A percentile compares a stretch with the other conserved stretches of the same genome.
phyloP scores from a whole-genome alignment of 768 basidiomycete genomes.

The Collybia nuda region DNA sequence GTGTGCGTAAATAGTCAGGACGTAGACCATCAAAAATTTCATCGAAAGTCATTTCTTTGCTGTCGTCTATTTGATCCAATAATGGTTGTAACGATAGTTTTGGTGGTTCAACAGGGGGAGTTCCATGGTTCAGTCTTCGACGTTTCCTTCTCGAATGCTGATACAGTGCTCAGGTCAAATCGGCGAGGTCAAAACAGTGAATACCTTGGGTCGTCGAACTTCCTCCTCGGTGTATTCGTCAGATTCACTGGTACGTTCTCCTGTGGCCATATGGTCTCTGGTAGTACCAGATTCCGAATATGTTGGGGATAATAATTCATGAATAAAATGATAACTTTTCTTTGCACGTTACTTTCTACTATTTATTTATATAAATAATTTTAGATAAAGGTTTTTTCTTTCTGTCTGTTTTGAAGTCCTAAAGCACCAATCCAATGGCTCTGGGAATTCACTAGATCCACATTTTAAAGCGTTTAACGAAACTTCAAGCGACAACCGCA shows the following conservation, averaged over 20 bases:
- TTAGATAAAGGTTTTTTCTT: too few relatives aligned
- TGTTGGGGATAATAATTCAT: too few relatives aligned
- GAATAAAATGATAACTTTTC: too few relatives aligned
- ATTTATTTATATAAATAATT: too few relatives aligned
- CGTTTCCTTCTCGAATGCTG: constrained; percentile 12
- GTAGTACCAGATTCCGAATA: too few relatives aligned
- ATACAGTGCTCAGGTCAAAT: neutral
- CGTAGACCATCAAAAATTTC: constrained; percentile 28
- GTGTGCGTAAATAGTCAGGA: constrained; percentile 23
- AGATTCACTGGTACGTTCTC: constrained; percentile 2
- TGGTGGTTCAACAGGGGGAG: neutral
- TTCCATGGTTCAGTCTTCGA: constrained; percentile 9
- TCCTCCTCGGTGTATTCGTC: constrained; percentile 10
- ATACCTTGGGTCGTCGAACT: constrained; percentile 5
- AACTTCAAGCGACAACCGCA: too few relatives aligned
- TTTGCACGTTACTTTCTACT: too few relatives aligned
- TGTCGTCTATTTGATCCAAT: constrained; percentile 16
- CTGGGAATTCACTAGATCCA: too few relatives aligned
- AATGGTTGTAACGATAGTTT: constrained; percentile 11
- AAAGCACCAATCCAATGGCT: too few relatives aligned
- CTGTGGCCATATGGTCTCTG: too few relatives aligned
- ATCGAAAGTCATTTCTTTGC: constrained; percentile 22
- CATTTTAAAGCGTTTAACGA: too few relatives aligned
- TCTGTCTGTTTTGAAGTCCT: too few relatives aligned
- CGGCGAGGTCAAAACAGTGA: neutral